phyloP scores from a whole-genome alignment of 352 stramenopile species.

The Albugo candida region DNA sequence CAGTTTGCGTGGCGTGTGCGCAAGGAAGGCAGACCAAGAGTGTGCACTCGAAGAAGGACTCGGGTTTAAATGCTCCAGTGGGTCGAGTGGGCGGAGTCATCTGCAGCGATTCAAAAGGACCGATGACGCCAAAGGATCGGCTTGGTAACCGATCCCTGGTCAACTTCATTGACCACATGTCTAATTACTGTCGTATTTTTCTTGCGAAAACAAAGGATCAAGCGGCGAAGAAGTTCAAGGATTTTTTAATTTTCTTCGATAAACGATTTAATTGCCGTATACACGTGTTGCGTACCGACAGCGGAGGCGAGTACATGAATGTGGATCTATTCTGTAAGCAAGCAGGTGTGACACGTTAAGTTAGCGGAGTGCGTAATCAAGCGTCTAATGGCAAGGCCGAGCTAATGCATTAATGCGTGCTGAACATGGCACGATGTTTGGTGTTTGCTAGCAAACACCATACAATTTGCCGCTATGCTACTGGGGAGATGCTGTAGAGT shows the following conservation, averaged over 20 bases:
- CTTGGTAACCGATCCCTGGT: not conserved
- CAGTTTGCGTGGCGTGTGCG: not conserved
- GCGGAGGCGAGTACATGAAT: constrained; percentile 10
- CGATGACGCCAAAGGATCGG: not conserved
- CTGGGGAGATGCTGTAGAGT: not conserved
- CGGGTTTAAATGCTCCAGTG: constrained; percentile 2
- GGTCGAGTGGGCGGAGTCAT: not conserved
- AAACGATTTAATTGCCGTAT: not conserved
- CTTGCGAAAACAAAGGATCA: not conserved
- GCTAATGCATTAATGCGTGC: not conserved
- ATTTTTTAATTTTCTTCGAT: not conserved
- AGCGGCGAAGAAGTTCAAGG: not conserved
- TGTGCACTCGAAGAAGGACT: not conserved
- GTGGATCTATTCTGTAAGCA: constrained; percentile 3
- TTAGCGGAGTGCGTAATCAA: not conserved
- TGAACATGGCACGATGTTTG: not conserved
- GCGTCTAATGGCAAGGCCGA: not conserved
- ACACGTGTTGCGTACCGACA: constrained; percentile 1
- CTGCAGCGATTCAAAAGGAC: not conserved
- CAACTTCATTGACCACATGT: not conserved
- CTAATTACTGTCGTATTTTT: not conserved
- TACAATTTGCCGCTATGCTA: not conserved
- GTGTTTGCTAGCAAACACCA: not conserved
- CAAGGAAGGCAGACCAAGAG: not conserved
- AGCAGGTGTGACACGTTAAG: not conserved